Conservation (phyloP, 2,329 filamentous ascomycete genomes). For the Hirsutella rhossiliensis region DNA sequence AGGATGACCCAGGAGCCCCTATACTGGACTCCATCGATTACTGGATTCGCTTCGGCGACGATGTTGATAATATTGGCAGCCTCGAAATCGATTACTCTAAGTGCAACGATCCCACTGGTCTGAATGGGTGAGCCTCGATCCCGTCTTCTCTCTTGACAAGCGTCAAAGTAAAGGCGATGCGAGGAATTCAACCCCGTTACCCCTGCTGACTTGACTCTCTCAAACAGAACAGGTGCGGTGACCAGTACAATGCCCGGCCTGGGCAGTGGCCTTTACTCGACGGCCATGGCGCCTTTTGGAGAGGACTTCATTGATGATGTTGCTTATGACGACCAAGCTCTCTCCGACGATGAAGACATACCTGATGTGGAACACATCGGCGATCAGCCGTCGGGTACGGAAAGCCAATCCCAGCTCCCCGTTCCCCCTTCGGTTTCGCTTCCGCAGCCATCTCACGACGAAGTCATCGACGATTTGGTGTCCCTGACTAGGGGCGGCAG, state of each 20-base stretch:
- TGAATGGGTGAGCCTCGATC: conserved; percentile 12
- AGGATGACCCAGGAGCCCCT: conserved; percentile 27
- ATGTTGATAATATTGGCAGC: conserved; percentile 25
- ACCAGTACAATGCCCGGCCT: conserved; percentile 23
- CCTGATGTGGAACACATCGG: conserved; percentile 38
- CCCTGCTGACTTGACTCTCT: background rate
- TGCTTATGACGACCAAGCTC: conserved; percentile 42
- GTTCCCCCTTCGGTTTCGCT: background rate
- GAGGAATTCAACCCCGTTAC: no score
- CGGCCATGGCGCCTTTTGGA: conserved; percentile 18
- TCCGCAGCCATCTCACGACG: background rate
- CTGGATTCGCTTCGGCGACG: conserved; percentile 40
- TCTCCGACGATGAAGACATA: conserved; percentile 44
- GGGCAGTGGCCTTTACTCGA: conserved; percentile 27
- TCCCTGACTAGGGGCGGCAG: conserved; percentile 43
- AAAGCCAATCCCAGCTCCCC: conserved; percentile 14
- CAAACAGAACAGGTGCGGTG: conserved; percentile 5
- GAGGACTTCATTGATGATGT: conserved; percentile 39
- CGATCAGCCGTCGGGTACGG: conserved; percentile 37
- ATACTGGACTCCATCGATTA: conserved; percentile 39
- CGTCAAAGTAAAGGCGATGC: no score
- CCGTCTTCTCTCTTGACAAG: background rate
- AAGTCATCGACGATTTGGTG: conserved; percentile 38
- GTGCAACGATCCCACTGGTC: conserved; percentile 19
- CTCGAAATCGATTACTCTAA: conserved; percentile 31